Evolutionary conservation across 2,329 filamentous ascomycete genomes (phyloP).

Genomic region (Sclerotinia sclerotiorum): DNA sequence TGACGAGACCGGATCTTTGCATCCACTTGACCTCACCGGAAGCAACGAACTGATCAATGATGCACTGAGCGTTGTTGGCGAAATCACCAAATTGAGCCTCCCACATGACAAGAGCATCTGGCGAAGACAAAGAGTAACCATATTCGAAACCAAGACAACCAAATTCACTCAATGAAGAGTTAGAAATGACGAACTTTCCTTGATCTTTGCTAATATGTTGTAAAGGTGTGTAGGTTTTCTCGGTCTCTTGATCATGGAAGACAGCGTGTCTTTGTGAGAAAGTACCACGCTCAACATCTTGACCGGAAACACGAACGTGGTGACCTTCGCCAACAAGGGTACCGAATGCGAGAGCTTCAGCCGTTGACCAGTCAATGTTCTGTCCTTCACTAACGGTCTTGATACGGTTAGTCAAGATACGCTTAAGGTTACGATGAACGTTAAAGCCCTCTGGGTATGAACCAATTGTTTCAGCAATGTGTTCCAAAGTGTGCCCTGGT

Average conservation of each 20-base stretch:
- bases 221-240: slow-evolving; percentile 88
- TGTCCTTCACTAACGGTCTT: slow-evolving; percentile 91
- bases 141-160: slow-evolving; percentile 93
- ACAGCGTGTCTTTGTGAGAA: slow-evolving; percentile 98
- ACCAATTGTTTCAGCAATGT: slow-evolving; percentile 80
- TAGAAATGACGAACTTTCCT: slow-evolving; percentile 93
- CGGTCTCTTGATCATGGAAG: slow-evolving; percentile 94
- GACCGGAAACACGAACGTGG: slow-evolving; percentile 95
- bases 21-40: slow-evolving; percentile 99
- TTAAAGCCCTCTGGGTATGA: slow-evolving; percentile 80
- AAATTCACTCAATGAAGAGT: slow-evolving; percentile 78
- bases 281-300: slow-evolving; percentile 98
- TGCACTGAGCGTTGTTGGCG: slow-evolving; percentile 98
- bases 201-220: slow-evolving; percentile 88
- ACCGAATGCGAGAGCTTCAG: slow-evolving; percentile 93
- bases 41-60: slow-evolving; percentile 98
- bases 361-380: slow-evolving; percentile 97
- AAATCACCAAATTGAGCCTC: slow-evolving; percentile 99
- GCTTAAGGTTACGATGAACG: slow-evolving; percentile 93
- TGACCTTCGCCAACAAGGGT: slow-evolving; percentile 88
- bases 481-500: slow-evolving; percentile 67
- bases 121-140: slow-evolving; percentile 94
- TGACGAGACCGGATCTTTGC: slow-evolving; percentile 92
- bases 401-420: slow-evolving; percentile 83
- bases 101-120: slow-evolving; percentile 98